Evolutionary conservation across 768 basidiomycete species (phyloP).

Genomic region (Lactarius sp.): DNA sequence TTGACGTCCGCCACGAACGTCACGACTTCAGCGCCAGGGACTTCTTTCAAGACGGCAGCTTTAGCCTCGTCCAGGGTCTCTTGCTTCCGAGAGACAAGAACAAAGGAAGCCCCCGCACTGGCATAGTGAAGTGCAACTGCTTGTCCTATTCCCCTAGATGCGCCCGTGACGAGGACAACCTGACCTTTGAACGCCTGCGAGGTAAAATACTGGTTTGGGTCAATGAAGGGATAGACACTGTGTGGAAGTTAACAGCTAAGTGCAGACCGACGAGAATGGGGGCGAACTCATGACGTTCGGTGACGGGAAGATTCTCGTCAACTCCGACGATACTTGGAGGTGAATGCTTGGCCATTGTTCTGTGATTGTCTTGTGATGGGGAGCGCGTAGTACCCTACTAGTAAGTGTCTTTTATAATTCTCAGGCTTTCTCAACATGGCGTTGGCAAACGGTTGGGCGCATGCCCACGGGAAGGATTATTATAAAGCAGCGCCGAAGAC

Average conservation of each 20-base stretch:
- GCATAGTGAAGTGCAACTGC: slow-evolving; percentile 30
- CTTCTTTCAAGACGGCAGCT: slow-evolving; percentile 21
- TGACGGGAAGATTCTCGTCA: background rate
- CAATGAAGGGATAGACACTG: slow-evolving; percentile 30
- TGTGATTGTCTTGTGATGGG: no score
- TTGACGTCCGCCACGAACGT: slow-evolving; percentile 29
- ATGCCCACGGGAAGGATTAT: no score
- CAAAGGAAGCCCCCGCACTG: slow-evolving; percentile 30
- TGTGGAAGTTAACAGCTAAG: background rate
- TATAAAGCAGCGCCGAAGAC: no score
- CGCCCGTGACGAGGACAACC: slow-evolving; percentile 31
- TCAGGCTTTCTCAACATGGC: no score
- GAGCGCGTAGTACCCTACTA: no score
- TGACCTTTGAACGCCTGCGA: slow-evolving; percentile 26
- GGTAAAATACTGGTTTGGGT: slow-evolving; percentile 26
- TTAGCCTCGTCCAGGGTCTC: slow-evolving; percentile 27
- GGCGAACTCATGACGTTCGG: background rate
- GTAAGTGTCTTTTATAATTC: no score
- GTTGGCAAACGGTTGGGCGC: no score
- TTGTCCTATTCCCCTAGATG: slow-evolving; percentile 30
- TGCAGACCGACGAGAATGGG: background rate
- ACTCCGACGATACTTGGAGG: background rate
- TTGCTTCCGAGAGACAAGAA: slow-evolving; percentile 27
- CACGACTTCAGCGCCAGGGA: slow-evolving; percentile 21
- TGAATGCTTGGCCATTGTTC: background rate